Percentiles rank a stretch among this genome's conserved stretches.
phyloP scores from a whole-genome alignment of 768 basidiomycete species.

The Lactarius trivialis region DNA sequence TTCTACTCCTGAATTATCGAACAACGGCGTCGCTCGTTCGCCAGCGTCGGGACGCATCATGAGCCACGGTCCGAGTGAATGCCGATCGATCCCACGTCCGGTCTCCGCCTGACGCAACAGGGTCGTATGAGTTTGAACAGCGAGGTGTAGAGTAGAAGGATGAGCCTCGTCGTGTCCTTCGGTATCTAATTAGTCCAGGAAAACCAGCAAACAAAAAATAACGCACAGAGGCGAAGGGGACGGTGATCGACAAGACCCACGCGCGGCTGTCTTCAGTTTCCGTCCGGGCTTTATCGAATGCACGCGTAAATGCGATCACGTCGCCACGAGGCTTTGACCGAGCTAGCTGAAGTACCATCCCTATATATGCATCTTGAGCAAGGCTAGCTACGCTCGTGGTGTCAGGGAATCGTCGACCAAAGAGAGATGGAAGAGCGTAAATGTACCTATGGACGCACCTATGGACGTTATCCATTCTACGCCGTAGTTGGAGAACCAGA shows the following conservation, averaged over 20 bases:
- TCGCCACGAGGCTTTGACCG: constrained; percentile 84
- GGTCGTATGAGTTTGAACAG: constrained; percentile 63
- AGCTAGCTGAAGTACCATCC: constrained; percentile 86
- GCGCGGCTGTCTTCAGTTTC: constrained; percentile 70
- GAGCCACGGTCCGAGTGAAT: constrained; percentile 76
- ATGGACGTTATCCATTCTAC: no score
- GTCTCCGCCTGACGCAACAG: constrained; percentile 72
- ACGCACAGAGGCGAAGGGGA: constrained; percentile 44
- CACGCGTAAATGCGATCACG: constrained; percentile 83
- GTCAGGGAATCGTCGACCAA: neutral
- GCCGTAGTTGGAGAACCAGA: constrained; percentile 80
- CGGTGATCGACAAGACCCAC: constrained; percentile 71
- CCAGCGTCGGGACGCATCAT: constrained; percentile 50
- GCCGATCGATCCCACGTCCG: constrained; percentile 83
- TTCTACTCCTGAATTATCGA: constrained; percentile 77
- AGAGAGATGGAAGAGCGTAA: neutral
- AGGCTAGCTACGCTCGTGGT: constrained; percentile 27
- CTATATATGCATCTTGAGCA: constrained; percentile 82
- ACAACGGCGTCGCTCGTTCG: constrained; percentile 51
- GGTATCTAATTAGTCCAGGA: neutral
- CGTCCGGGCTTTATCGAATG: constrained; percentile 82
- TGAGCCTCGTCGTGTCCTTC: constrained; percentile 31
- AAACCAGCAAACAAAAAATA: neutral
- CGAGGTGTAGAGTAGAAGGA: constrained; percentile 47
- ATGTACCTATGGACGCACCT: constrained; percentile 56